Percentiles rank a stretch among this genome's conserved stretches.
These are phyloP conservation scores for Cystofilobasidium ferigula DNA, from an alignment of 768 basidiomycete genomes.

Conservation along the genomic window DNA sequence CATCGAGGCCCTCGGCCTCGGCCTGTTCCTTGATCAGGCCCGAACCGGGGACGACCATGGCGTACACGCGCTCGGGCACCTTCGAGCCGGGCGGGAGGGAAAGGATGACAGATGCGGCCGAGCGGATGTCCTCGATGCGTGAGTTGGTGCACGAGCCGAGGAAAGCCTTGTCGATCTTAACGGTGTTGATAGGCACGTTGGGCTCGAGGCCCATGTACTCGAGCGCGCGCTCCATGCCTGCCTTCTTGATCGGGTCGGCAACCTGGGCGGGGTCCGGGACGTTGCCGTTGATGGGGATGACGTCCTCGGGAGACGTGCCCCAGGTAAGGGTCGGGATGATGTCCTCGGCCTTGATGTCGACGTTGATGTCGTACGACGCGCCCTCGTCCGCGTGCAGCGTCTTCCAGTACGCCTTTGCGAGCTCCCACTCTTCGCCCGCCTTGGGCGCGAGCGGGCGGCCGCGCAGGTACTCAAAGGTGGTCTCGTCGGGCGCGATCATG, in stretches of 20 bases:
- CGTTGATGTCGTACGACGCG: slow-evolving; percentile 71
- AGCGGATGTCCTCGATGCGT: slow-evolving; percentile 82
- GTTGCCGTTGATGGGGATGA: slow-evolving; percentile 64
- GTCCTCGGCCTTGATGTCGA: slow-evolving; percentile 68
- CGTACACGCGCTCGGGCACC: slow-evolving; percentile 61
- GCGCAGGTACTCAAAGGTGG: slow-evolving; percentile 72
- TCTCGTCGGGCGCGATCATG: slow-evolving; percentile 81
- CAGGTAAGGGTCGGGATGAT: slow-evolving; percentile 84
- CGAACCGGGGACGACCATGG: slow-evolving; percentile 87
- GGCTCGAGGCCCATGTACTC: slow-evolving; percentile 76
- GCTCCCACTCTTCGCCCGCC: slow-evolving; percentile 70
- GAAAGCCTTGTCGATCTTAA: slow-evolving; percentile 78
- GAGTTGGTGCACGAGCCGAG: slow-evolving; percentile 92
- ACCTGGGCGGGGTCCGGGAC: slow-evolving; percentile 67
- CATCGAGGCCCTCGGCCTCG: slow-evolving; percentile 76
- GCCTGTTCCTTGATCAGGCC: slow-evolving; percentile 83
- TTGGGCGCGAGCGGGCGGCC: slow-evolving; percentile 69
- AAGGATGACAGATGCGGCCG: slow-evolving; percentile 65
- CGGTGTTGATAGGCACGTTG: slow-evolving; percentile 65
- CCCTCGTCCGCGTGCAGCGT: slow-evolving; percentile 66
- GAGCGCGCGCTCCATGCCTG: slow-evolving; percentile 62
- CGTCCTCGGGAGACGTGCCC: slow-evolving; percentile 87
- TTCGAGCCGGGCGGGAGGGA: slow-evolving; percentile 47
- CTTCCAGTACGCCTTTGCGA: slow-evolving; percentile 74
- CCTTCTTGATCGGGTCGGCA: slow-evolving; percentile 50